These are phyloP conservation scores for Saccharomycopsis malanga DNA, from an alignment of 805 yeast genomes.

Conservation along the genomic window DNA sequence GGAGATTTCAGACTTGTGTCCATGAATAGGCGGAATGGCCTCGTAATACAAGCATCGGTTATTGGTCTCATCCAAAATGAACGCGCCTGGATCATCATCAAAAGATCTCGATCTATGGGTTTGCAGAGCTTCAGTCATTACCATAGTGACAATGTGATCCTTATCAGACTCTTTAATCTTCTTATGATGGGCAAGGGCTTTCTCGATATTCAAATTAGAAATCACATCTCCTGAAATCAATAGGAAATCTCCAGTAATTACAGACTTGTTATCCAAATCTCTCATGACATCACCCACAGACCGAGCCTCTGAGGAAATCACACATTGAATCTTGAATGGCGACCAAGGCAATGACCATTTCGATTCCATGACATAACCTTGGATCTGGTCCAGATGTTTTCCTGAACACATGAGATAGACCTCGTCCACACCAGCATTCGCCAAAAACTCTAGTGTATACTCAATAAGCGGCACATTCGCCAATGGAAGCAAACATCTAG, in stretches of 20 bases:
- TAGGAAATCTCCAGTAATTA: conserved; percentile 84
- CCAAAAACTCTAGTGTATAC: conserved; percentile 89
- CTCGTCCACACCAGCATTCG: conserved; percentile 83
- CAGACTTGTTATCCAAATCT: conserved; percentile 84
- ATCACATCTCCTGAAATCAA: conserved; percentile 92
- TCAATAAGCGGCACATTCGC: conserved; percentile 93
- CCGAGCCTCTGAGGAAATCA: conserved; percentile 77
- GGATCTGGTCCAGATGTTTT: conserved; percentile 79
- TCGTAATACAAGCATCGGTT: conserved; percentile 81
- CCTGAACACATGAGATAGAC: conserved; percentile 85
- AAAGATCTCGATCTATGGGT: conserved; percentile 78
- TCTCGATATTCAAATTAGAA: conserved; percentile 77
- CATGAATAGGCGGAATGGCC: conserved; percentile 49
- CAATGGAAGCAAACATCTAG: conserved; percentile 86
- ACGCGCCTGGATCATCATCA: conserved; percentile 56
- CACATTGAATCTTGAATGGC: conserved; percentile 69
- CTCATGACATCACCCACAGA: conserved; percentile 98
- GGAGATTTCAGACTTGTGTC: conserved; percentile 41
- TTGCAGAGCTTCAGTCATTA: conserved; percentile 76
- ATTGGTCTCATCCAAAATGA: conserved; percentile 70
- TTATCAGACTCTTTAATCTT: conserved; percentile 66
- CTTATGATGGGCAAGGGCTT: conserved; percentile 67
- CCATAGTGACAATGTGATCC: conserved; percentile 93
- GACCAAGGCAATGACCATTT: conserved; percentile 65
- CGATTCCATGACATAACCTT: conserved; percentile 66